Evolutionary conservation across 2,329 filamentous ascomycete genomes (phyloP).

Genomic region (Penicillium sclerotigenum): DNA sequence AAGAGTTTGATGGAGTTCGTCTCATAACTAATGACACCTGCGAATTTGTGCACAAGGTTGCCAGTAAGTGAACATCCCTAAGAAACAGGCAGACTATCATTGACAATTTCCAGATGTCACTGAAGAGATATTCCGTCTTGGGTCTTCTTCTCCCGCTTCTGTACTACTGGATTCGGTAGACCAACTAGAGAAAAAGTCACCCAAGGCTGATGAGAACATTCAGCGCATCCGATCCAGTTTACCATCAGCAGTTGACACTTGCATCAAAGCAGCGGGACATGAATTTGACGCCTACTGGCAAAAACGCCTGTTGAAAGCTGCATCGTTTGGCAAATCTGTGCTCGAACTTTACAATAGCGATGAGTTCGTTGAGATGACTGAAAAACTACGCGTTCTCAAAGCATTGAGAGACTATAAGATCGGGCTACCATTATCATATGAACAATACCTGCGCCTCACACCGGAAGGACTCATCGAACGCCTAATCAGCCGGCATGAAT

Average conservation of each 20-base stretch:
- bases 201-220: slow-evolving; percentile 96
- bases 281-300: slow-evolving; percentile 92
- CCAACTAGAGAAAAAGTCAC: slow-evolving; percentile 86
- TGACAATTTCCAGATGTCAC: slow-evolving; percentile 57
- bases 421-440: slow-evolving; percentile 84
- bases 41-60: slow-evolving; percentile 94
- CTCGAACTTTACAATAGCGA: slow-evolving; percentile 97
- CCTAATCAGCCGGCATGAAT: slow-evolving; percentile 84
- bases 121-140: slow-evolving; percentile 83
- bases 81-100: background rate
- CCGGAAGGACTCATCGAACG: slow-evolving; percentile 84
- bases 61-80: slow-evolving; percentile 45
- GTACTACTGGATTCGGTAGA: slow-evolving; percentile 92
- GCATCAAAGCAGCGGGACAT: slow-evolving; percentile 87
- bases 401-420: slow-evolving; percentile 89
- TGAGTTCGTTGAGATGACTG: slow-evolving; percentile 98
- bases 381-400: slow-evolving; percentile 87
- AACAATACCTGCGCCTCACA: slow-evolving; percentile 87
- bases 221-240: slow-evolving; percentile 85
- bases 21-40: slow-evolving; percentile 91
- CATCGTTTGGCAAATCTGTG: slow-evolving; percentile 96
- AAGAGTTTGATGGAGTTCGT: slow-evolving; percentile 85
- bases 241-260: slow-evolving; percentile 89
- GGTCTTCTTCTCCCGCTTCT: slow-evolving; percentile 82
- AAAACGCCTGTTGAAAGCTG: slow-evolving; percentile 91